Evolutionary conservation across 2,329 filamentous ascomycete species (phyloP).

Genomic region (Dendrostoma leiphaemia): DNA sequence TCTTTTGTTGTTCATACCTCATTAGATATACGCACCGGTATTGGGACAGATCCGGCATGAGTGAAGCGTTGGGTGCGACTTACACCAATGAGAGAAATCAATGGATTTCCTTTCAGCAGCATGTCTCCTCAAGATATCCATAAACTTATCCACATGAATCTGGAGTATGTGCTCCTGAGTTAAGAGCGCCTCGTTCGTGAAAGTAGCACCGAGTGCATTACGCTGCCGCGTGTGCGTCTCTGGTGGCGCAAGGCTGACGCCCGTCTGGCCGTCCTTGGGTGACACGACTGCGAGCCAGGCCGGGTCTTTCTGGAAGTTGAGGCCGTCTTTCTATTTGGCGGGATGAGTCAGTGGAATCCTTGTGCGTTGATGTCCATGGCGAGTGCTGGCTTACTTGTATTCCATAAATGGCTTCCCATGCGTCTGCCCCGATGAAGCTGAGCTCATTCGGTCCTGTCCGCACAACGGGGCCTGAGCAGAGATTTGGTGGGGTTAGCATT

Average conservation of each 20-base stretch:
- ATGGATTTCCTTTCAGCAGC: slow-evolving; percentile 13
- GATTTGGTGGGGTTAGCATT: background rate
- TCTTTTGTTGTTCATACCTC: slow-evolving; percentile 20
- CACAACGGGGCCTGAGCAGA: slow-evolving; percentile 23
- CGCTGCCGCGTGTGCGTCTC: slow-evolving; percentile 26
- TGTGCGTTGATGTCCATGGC: accelerated
- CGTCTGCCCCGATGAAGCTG: slow-evolving; percentile 26
- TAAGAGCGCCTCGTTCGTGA: slow-evolving; percentile 25
- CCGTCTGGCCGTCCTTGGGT: slow-evolving; percentile 5
- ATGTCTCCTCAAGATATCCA: slow-evolving; percentile 15
- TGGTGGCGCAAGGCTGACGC: slow-evolving; percentile 17
- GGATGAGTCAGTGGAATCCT: background rate
- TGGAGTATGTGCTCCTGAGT: slow-evolving; percentile 25
- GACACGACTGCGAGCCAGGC: slow-evolving; percentile 23
- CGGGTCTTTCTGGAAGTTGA: slow-evolving; percentile 28
- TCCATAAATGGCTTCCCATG: slow-evolving; percentile 29
- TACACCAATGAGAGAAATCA: slow-evolving; percentile 28
- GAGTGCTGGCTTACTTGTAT: slow-evolving; percentile 20
- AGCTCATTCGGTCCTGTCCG: slow-evolving; percentile 27
- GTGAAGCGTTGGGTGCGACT: background rate
- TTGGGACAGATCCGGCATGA: background rate
- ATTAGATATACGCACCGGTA: background rate
- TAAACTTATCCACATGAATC: slow-evolving; percentile 24
- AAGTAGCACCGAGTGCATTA: slow-evolving; percentile 24
- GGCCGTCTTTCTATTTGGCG: slow-evolving; percentile 15